Conservation (phyloP, 371 early-diverging fungal genomes). For the Furculomyces boomerangus region DNA sequence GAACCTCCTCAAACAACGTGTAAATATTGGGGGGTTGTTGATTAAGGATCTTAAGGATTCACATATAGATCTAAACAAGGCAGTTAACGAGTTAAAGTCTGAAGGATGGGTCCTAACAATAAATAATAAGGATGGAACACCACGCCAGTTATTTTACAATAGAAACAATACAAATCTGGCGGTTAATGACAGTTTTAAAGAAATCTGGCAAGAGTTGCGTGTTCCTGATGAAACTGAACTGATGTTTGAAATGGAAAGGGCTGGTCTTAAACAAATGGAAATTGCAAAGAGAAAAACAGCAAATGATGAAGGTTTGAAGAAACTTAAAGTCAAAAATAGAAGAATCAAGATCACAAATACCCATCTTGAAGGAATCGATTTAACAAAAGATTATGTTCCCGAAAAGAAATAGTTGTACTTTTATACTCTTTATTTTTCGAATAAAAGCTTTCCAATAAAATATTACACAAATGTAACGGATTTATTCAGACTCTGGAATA, state of each 20-base stretch:
- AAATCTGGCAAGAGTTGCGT: conserved; percentile 48
- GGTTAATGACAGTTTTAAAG: conserved; percentile 47
- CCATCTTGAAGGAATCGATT: conserved; percentile 62
- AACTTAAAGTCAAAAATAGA: conserved; percentile 20
- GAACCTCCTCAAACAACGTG: conserved; percentile 32
- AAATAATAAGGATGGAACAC: conserved; percentile 53
- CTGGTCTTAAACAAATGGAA: conserved; percentile 59
- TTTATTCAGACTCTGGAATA: conserved; percentile 1
- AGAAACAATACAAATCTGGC: conserved; percentile 31
- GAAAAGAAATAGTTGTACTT: conserved; percentile 1
- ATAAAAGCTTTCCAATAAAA: background rate
- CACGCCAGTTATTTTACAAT: conserved; percentile 49
- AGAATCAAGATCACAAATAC: conserved; percentile 73
- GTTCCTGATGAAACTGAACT: conserved; percentile 64
- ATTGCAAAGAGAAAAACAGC: conserved; percentile 48
- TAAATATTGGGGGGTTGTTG: conserved; percentile 52
- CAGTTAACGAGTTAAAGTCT: conserved; percentile 49
- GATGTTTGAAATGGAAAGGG: conserved; percentile 43
- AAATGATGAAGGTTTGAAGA: conserved; percentile 23
- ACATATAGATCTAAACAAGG: conserved; percentile 44
- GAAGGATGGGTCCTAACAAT: conserved; percentile 50
- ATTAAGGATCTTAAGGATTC: conserved; percentile 65
- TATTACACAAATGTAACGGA: background rate
- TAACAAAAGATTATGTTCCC: conserved; percentile 53
- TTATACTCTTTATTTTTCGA: background rate